Percentiles rank a stretch among this genome's conserved stretches.
Evolutionary conservation across 1,139 yeast species (phyloP).

Genomic region (Hyphopichia khmerensis): DNA sequence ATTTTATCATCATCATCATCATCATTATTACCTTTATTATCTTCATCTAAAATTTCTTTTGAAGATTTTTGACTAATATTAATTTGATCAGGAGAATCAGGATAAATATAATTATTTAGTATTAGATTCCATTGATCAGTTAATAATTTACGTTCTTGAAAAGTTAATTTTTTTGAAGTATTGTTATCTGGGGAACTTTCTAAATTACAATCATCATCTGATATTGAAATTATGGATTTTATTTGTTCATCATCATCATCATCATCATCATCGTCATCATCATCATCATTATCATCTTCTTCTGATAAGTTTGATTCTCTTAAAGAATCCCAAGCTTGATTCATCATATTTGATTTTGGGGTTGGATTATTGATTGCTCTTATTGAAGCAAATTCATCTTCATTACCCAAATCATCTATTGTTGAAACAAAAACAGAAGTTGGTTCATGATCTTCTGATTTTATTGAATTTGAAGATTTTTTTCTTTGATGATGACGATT

Average conservation of each 20-base stretch:
- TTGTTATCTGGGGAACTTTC: constrained; percentile 2
- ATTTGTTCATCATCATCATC: constrained; percentile 9
- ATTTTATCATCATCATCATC: constrained; percentile 16
- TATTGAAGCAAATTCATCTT: constrained; percentile 1
- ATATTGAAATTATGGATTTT: constrained; percentile 5
- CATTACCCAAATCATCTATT: constrained; percentile 29
- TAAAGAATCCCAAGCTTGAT: constrained; percentile 28
- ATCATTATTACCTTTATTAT: constrained; percentile 5
- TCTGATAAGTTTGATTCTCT: constrained; percentile 20
- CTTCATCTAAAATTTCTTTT: constrained; percentile 30
- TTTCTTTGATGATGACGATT: constrained; percentile 3
- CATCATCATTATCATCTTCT: constrained; percentile 13
- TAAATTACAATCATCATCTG: constrained; percentile 5
- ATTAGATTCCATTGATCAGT: constrained; percentile 30
- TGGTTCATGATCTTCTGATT: constrained; percentile 23
- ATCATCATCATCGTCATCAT: constrained; percentile 12
- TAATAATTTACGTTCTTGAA: constrained; percentile 15
- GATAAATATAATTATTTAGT: constrained; percentile 23
- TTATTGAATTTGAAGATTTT: constrained; percentile 7
- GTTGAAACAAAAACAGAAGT: constrained; percentile 29
- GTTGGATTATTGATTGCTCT: constrained; percentile 5
- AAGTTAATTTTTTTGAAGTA: neutral
- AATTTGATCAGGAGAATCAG: constrained; percentile 45
- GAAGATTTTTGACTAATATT: constrained; percentile 39
- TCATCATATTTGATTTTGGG: neutral